Conservation (phyloP, 192 early-diverging fungal species). For the Coemansia sp. region DNA sequence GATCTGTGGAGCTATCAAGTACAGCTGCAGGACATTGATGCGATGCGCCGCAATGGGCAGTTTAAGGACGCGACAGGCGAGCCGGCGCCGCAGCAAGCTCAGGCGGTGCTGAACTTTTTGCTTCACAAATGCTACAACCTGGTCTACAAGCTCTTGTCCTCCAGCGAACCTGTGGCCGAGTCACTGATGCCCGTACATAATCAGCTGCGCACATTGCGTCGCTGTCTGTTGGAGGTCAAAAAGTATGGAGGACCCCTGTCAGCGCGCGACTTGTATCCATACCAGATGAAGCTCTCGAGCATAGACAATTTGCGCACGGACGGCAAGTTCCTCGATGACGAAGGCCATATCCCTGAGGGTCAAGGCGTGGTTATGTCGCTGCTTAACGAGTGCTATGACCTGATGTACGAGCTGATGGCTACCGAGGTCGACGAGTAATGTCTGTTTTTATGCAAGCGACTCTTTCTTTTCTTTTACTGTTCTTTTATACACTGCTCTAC, state of each 20-base stretch:
- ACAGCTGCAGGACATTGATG: conserved; percentile 79
- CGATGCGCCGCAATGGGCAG: conserved; percentile 80
- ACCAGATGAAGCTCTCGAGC: conserved; percentile 83
- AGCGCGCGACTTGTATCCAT: conserved; percentile 75
- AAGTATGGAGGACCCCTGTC: conserved; percentile 79
- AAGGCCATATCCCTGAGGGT: conserved; percentile 79
- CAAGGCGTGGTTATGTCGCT: conserved; percentile 83
- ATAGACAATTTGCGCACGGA: conserved; percentile 80
- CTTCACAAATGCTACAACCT: conserved; percentile 83
- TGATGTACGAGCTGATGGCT: conserved; percentile 71
- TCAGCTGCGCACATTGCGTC: conserved; percentile 77
- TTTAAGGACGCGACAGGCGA: conserved; percentile 71
- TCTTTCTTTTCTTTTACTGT: conserved; percentile 6
- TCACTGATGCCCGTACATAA: conserved; percentile 83
- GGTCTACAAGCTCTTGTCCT: conserved; percentile 77
- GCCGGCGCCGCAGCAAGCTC: conserved; percentile 62
- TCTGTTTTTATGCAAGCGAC: background rate
- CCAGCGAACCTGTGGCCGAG: conserved; percentile 78
- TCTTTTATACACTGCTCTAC: background rate
- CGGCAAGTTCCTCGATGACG: conserved; percentile 84
- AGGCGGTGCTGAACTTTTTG: conserved; percentile 74
- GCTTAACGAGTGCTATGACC: conserved; percentile 87
- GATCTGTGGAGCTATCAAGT: conserved; percentile 76
- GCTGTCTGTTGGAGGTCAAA: conserved; percentile 74
- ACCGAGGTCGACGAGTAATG: conserved; percentile 53